Evolutionary conservation across 257 asterid species (phyloP), one percentile per base, ranked within the genome.

Genomic region (Ilex asprella): DNA sequence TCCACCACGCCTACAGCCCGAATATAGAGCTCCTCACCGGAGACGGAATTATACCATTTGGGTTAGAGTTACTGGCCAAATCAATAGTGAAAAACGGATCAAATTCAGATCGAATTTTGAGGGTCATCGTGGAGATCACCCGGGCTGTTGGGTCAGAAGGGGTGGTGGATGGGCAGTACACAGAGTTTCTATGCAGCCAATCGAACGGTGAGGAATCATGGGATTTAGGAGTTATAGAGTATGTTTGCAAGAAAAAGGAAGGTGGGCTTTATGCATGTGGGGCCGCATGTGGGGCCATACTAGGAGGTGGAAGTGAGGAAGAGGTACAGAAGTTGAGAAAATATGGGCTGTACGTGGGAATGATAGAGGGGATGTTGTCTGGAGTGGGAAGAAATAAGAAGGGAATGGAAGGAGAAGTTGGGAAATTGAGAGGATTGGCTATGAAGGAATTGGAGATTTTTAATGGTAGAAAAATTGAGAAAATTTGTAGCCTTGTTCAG

Each of bases 251-350:
- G 84, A 89, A 84, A 62, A 86, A 73, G 31, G 81, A 73, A 50
- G 97, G 94, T 0, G 81, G 60, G 64, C 43, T 84, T 41, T 80
- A 86, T 58, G 83, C 79, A 2, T 86, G 95, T 46, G 97, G 86
- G 10, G 91, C 87, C 10, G 88, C 91, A 5, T 86, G 94, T 65
- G 96, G 96, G 3, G 96, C 91, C 54, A 84, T 86, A 62, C 56
- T 89, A 57, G 95, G 91, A 12, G 96, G 90, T 6, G 97, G 82
- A 10, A 70, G 44, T 61, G 95, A 80, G 5, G 86, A 47, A 39
- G 83, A 84, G 54, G 67, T 89, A 0, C 78, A 76, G 63, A 81
- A 63, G 14, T 64, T 89, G 70, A 84, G 88, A 52, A 82, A 55
- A 0, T 84, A 70, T 31, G 97, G 94, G 59, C 60, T 76, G 46